Evolutionary conservation across 164 flowering plant genomes (phyloP), one percentile per base, ranked within the genome.

Genomic region (Chimonanthus salicifolius): DNA sequence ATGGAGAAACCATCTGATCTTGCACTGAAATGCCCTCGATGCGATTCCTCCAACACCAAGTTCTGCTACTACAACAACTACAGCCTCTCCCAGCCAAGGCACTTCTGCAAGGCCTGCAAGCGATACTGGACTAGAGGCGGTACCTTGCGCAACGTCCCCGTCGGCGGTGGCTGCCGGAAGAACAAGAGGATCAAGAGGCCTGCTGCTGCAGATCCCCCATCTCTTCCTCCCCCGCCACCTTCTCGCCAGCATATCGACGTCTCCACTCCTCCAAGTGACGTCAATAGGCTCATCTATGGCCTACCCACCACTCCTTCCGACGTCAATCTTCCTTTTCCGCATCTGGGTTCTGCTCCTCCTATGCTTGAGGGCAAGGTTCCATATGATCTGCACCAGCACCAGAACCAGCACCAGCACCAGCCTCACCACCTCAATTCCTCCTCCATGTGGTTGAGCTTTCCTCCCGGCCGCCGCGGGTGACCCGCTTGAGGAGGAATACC

Each of bases 41-140:
- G 97, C 67, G 92, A 89, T 72, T 91, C 97, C 1, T 83, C 90
- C 20, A 91, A 91, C 85, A 91, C 97, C 54, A 91, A 91, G 80
- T 91, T 91, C 74, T 91, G 96, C 71, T 91, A 91, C 86, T 91
- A 89, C 87, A 91, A 91, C 87, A 91, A 91, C 85, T 91, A 91
- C 88, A 89, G 90, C 77, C 74, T 90, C 62, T 85, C 94, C 18
- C 97, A 92, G 76, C 97, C 97, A 0, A 74, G 97, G 50, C 91
- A 92, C 79, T 92, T 92, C 76, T 92, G 97, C 84, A 92, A 88
- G 75, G 92, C 90, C 43, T 91, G 97, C 48, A 89, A 88, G 81
- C 83, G 97, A 5, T 91, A 91, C 82, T 91, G 97, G 97, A 91
- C 97, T 2, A 69, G 89, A 54, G 97, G 97, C 4, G 97, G 97